Percentiles rank a stretch among this genome's conserved stretches.
Conservation (phyloP, 2,329 filamentous ascomycete species). For the Ascochyta rabiei region DNA sequence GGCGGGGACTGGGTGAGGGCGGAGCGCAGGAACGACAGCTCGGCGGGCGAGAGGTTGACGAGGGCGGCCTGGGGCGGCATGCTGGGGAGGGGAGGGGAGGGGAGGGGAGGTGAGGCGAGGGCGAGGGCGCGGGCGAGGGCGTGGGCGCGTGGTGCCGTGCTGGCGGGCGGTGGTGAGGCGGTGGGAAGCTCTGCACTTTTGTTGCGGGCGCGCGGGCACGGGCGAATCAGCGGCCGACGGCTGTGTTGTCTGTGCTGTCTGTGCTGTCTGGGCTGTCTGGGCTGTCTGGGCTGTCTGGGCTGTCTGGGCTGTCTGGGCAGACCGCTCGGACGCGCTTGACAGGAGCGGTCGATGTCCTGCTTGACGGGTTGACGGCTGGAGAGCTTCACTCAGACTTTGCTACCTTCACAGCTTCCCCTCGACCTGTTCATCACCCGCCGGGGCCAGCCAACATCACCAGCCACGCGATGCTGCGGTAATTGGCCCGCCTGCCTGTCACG, state of each 20-base stretch:
- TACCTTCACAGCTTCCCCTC: too few relatives aligned
- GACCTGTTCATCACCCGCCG: too few relatives aligned
- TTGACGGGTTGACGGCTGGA: too few relatives aligned
- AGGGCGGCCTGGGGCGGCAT: slow-evolving; percentile 49
- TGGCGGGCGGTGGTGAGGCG: too few relatives aligned
- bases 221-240: slow-evolving; percentile 25
- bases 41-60: slow-evolving; percentile 86
- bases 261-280: too few relatives aligned
- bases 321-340: too few relatives aligned
- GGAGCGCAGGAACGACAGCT: slow-evolving; percentile 92
- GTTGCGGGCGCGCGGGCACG: slow-evolving; percentile 9
- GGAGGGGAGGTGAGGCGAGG: slow-evolving; percentile 13
- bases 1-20: slow-evolving; percentile 82
- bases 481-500: not conserved
- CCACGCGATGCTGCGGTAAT: slow-evolving; percentile 15
- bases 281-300: too few relatives aligned
- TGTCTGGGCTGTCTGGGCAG: too few relatives aligned
- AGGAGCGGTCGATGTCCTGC: too few relatives aligned
- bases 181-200: slow-evolving; percentile 9
- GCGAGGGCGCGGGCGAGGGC: slow-evolving; percentile 7
- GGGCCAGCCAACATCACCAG: too few relatives aligned
- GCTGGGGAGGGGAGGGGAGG: slow-evolving; percentile 16
- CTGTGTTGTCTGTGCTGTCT: too few relatives aligned
- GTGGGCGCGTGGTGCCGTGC: slow-evolving; percentile 13
- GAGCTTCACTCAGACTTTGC: too few relatives aligned